A percentile compares a stretch with the other conserved stretches of the same genome.
Evolutionary conservation across 208 protist species (phyloP).

Genomic region (Leptomonas seymouri): DNA sequence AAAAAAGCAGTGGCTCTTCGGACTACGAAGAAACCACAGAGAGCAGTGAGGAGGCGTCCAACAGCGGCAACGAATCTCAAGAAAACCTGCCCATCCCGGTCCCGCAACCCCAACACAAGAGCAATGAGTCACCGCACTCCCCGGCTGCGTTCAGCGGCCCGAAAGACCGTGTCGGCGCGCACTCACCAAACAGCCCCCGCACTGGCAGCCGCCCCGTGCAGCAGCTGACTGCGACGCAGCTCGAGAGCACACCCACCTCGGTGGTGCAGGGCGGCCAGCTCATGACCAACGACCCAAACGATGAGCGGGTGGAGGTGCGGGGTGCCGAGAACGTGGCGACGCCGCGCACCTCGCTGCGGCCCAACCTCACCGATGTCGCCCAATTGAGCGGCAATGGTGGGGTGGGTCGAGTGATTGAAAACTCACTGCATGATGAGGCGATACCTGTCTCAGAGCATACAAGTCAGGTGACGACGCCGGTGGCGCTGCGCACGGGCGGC

Average conservation of each 20-base stretch:
- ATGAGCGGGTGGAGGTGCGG: constrained; percentile 80
- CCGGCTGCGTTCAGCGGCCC: neutral
- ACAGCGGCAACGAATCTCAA: constrained; percentile 8
- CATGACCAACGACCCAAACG: constrained; percentile 87
- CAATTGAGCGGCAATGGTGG: constrained; percentile 13
- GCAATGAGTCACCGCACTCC: neutral
- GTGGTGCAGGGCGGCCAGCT: constrained; percentile 38
- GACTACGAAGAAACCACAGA: constrained; percentile 30
- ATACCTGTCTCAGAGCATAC: constrained; percentile 37
- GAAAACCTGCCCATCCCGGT: constrained; percentile 23
- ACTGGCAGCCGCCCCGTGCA: constrained; percentile 3
- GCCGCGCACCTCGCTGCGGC: constrained; percentile 35
- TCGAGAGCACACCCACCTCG: neutral
- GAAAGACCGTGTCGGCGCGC: neutral
- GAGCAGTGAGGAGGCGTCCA: constrained; percentile 20
- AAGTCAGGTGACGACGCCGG: constrained; percentile 34
- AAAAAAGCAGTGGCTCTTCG: constrained; percentile 23
- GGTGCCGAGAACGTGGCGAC: constrained; percentile 61
- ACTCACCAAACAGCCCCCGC: constrained; percentile 7
- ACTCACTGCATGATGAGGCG: constrained; percentile 73
- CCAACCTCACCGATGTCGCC: constrained; percentile 8
- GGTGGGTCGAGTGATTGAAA: constrained; percentile 43
- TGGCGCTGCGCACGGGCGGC: constrained; percentile 19
- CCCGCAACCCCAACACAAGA: neutral
- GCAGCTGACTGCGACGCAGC: constrained; percentile 2